These are phyloP conservation scores for Cucumis melo DNA, from an alignment of 306 rosid species.

Conservation along the genomic window DNA sequence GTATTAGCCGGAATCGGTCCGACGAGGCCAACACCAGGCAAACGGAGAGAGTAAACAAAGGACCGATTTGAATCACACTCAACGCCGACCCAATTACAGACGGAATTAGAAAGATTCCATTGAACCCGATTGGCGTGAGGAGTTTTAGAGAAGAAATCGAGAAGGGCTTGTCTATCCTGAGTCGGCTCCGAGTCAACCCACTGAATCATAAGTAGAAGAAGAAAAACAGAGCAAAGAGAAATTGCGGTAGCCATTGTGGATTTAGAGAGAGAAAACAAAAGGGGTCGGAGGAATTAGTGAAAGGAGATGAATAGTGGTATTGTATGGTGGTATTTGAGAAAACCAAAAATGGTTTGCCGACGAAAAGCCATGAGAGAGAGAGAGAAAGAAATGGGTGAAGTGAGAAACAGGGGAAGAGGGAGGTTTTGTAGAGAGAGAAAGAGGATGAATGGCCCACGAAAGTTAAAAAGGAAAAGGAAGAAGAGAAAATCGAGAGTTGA, in stretches of 20 bases:
- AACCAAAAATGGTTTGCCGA: slow-evolving; percentile 3
- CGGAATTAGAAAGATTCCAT: slow-evolving; percentile 71
- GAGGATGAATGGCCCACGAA: slow-evolving; percentile 3
- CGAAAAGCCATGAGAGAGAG: background rate
- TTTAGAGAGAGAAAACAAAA: background rate
- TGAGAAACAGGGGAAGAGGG: background rate
- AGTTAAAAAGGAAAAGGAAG: background rate
- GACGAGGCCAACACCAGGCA: slow-evolving; percentile 74
- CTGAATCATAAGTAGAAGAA: slow-evolving; percentile 9
- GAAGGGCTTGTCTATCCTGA: slow-evolving; percentile 80
- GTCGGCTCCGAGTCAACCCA: slow-evolving; percentile 57
- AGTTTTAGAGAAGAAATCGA: slow-evolving; percentile 42
- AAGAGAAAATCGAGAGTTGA: background rate
- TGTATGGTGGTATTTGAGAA: background rate
- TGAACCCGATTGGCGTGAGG: slow-evolving; percentile 58
- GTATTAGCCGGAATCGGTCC: slow-evolving; percentile 67
- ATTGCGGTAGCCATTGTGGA: background rate
- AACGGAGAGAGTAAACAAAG: slow-evolving; percentile 44
- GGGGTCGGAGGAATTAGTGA: background rate
- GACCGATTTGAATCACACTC: slow-evolving; percentile 38
- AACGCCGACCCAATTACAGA: slow-evolving; percentile 78
- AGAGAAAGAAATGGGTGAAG: background rate
- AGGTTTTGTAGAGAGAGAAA: background rate
- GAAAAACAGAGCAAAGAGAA: background rate
- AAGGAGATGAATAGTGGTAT: background rate